phyloP scores from a whole-genome alignment of 345 rosid species.

The Ricinus communis region DNA sequence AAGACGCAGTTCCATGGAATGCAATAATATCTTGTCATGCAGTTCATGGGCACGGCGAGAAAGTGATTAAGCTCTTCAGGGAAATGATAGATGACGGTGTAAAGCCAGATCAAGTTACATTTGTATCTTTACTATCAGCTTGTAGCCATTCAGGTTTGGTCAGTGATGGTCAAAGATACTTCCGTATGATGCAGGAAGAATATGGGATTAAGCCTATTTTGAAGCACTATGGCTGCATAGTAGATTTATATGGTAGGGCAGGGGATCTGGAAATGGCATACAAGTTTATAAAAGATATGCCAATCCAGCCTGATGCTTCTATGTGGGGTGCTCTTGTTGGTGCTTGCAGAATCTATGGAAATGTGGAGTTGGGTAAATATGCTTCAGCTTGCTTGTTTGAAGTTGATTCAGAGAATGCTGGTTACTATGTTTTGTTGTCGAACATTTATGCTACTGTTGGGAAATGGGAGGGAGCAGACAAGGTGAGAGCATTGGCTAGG shows the following conservation, averaged over 20 bases:
- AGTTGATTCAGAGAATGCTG: slow-evolving; percentile 6
- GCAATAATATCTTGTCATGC: slow-evolving; percentile 8
- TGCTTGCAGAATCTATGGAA: slow-evolving; percentile 10
- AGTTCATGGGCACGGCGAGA: slow-evolving; percentile 10
- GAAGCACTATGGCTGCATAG: slow-evolving; percentile 15
- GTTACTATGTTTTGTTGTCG: slow-evolving; percentile 5
- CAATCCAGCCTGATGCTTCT: slow-evolving; percentile 10
- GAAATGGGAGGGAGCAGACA: slow-evolving; percentile 12
- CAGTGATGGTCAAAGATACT: slow-evolving; percentile 14
- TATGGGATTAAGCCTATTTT: slow-evolving; percentile 9
- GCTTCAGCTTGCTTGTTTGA: slow-evolving; percentile 11
- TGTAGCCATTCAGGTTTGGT: slow-evolving; percentile 10
- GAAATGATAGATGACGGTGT: slow-evolving; percentile 13
- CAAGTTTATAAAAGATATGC: slow-evolving; percentile 6
- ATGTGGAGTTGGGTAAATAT: slow-evolving; percentile 7
- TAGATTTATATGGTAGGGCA: slow-evolving; percentile 9
- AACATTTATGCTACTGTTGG: slow-evolving; percentile 12
- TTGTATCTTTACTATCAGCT: slow-evolving; percentile 14
- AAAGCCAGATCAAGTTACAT: slow-evolving; percentile 4
- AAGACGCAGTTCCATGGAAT: slow-evolving; percentile 10
- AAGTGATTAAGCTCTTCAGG: neutral
- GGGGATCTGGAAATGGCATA: slow-evolving; percentile 3
- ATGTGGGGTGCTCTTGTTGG: slow-evolving; percentile 12
- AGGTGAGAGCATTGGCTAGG: slow-evolving; percentile 1
- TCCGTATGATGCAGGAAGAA: slow-evolving; percentile 6